Base-by-base conservation (phyloP, 345 rosid species). In the Eucalyptus polyanthemos region DNA sequence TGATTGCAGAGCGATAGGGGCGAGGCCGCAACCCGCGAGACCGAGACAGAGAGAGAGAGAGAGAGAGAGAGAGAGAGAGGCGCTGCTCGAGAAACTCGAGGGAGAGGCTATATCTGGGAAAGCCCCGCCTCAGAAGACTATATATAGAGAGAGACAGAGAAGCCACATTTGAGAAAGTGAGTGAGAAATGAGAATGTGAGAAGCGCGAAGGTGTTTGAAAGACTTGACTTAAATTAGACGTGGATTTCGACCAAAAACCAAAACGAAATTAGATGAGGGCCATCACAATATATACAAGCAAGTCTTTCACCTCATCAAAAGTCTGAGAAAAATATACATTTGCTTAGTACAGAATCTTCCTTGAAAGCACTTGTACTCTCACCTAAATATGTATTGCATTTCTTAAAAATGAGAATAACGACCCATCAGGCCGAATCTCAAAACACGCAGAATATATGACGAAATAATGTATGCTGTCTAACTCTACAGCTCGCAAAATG, bases 1-100 rank as follows among this genome's bases (percentile, higher is more conserved):
- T 62, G 69, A 7, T 29, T 3, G 37, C 37, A n/a, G n/a, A n/a
- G n/a, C n/a, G 19, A 14, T 34, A 65, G 0, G 2, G 37, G 0
- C 37, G 37, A 2, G 5, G 34, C 9, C 2, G 34, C 34, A 29
- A 29, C 34, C 72, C 69, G 9, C 4, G 69, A 62, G 69, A 62
- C 9, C 34, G 69, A 60, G 67, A 12, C n/a, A n/a, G n/a, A n/a
- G n/a, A n/a, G n/a, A n/a, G n/a, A n/a, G n/a, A n/a, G n/a, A n/a
- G n/a, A n/a, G n/a, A n/a, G n/a, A n/a, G n/a, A n/a, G n/a, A n/a
- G n/a, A n/a, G n/a, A n/a, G n/a, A n/a, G n/a, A n/a, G n/a, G n/a
- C n/a, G n/a, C n/a, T n/a, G n/a, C n/a, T n/a, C n/a, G n/a, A n/a
- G n/a, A n/a, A n/a, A n/a, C n/a, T n/a, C n/a, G n/a, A n/a, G n/a